Conservation (phyloP, 768 basidiomycete genomes). For the Leucogyrophana mollusca region DNA sequence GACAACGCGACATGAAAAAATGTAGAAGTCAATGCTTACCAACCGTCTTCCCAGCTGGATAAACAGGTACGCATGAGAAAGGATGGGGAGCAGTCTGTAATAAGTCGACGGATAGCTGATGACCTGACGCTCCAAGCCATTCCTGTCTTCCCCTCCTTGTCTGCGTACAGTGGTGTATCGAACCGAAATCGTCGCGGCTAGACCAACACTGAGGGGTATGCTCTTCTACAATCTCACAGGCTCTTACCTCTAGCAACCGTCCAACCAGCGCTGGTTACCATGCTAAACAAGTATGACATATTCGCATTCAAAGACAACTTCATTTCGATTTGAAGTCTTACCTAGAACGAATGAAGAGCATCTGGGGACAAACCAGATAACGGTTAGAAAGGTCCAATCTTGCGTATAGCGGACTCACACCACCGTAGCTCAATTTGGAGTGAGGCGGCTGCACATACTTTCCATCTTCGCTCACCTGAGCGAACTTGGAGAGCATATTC, state of each 20-base stretch:
- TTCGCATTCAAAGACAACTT: neutral
- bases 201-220: neutral
- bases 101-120: conserved; percentile 75
- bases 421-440: conserved; percentile 73
- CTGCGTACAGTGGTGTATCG: conserved; percentile 73
- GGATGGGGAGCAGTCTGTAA: conserved; percentile 67
- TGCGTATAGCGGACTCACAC: conserved; percentile 42
- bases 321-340: conserved; percentile 21
- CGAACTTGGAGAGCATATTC: conserved; percentile 76
- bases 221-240: neutral
- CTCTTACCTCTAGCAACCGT: conserved; percentile 58
- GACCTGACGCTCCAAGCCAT: conserved; percentile 62
- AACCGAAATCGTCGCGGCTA: conserved; percentile 62
- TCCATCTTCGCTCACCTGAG: conserved; percentile 64
- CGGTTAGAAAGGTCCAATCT: neutral
- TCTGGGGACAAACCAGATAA: too few species aligned
- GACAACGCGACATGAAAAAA: neutral
- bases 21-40: conserved; percentile 33
- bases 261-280: conserved; percentile 66
- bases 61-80: conserved; percentile 69
- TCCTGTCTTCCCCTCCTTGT: conserved; percentile 53
- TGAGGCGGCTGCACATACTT: conserved; percentile 67
- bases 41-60: conserved; percentile 59
- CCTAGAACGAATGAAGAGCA: conserved; percentile 72
- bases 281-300: conserved; percentile 35